Evolutionary conservation across 305 asterid genomes (phyloP).

Genomic region (Caryopteris hybrid): DNA sequence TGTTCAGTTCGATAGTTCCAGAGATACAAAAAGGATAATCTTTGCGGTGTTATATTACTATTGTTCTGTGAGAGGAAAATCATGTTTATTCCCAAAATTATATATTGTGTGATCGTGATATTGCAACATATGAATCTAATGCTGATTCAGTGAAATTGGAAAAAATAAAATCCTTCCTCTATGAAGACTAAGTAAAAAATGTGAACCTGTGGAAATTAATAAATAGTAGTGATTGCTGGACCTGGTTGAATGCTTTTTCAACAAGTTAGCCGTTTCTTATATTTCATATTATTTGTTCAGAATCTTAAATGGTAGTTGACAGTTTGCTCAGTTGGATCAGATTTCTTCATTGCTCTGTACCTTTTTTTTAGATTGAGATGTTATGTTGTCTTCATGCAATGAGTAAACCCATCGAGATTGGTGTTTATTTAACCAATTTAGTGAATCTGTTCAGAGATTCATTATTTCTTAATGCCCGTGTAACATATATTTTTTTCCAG

Average conservation of each 20-base stretch:
- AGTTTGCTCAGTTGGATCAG: not conserved
- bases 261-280: not conserved
- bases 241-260: not conserved
- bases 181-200: slow-evolving; percentile 9
- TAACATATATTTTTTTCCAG: slow-evolving; percentile 38
- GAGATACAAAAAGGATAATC: slow-evolving; percentile 13
- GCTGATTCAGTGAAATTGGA: not conserved
- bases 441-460: not conserved
- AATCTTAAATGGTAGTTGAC: not conserved
- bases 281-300: not conserved
- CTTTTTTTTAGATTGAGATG: not conserved
- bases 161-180: slow-evolving; percentile 10
- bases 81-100: not conserved
- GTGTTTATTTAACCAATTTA: not conserved
- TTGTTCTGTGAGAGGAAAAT: slow-evolving; percentile 7
- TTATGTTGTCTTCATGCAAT: not conserved
- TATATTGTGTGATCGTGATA: not conserved
- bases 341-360: not conserved
- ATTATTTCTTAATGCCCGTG: slow-evolving; percentile 4
- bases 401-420: not conserved
- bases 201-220: slow-evolving; percentile 2
- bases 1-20: slow-evolving; percentile 26
- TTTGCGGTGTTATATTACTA: not conserved
- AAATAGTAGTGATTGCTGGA: slow-evolving; percentile 8
- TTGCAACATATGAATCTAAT: not conserved